phyloP scores from a whole-genome alignment of 75 land plant genomes.

The Picea glauca region DNA sequence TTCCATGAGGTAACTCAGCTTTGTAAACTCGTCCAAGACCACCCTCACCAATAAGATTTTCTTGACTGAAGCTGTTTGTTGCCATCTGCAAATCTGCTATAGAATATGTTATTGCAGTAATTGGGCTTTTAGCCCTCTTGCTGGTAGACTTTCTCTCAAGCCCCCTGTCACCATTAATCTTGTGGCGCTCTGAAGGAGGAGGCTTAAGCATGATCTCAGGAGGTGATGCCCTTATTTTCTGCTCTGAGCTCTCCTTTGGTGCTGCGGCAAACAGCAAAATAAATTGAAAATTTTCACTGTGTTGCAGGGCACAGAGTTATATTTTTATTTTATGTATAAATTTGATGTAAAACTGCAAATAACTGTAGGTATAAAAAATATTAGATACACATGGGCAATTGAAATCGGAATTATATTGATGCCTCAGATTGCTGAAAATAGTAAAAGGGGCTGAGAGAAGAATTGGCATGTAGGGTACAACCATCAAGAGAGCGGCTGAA shows the following conservation, averaged over 20 bases:
- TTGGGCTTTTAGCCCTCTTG: slow-evolving; percentile 51
- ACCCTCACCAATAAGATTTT: slow-evolving; percentile 87
- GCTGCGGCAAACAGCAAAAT: slow-evolving; percentile 9
- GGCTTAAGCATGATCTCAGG: slow-evolving; percentile 52
- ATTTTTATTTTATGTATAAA: too few relatives aligned
- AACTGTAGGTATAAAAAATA: too few relatives aligned
- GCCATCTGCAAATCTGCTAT: slow-evolving; percentile 84
- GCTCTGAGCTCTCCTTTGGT: slow-evolving; percentile 50
- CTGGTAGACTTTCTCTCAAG: slow-evolving; percentile 37
- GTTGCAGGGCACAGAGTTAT: not conserved
- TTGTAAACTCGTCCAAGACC: slow-evolving; percentile 85
- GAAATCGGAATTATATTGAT: too few relatives aligned
- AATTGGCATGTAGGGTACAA: too few relatives aligned
- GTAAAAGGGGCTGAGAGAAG: too few relatives aligned
- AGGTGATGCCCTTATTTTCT: slow-evolving; percentile 27
- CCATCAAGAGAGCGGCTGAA: too few relatives aligned
- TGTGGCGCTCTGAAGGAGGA: slow-evolving; percentile 50
- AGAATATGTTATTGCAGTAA: slow-evolving; percentile 74
- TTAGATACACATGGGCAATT: too few relatives aligned
- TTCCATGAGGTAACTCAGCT: slow-evolving; percentile 81
- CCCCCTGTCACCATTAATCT: slow-evolving; percentile 27
- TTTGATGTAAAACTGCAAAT: too few relatives aligned
- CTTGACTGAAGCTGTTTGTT: slow-evolving; percentile 92
- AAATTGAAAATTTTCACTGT: not conserved
- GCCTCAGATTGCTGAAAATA: too few relatives aligned